Percentiles rank a stretch among this genome's conserved stretches.
Evolutionary conservation across 2,329 filamentous ascomycete genomes (phyloP).

Genomic region (Fusarium denticulatum): DNA sequence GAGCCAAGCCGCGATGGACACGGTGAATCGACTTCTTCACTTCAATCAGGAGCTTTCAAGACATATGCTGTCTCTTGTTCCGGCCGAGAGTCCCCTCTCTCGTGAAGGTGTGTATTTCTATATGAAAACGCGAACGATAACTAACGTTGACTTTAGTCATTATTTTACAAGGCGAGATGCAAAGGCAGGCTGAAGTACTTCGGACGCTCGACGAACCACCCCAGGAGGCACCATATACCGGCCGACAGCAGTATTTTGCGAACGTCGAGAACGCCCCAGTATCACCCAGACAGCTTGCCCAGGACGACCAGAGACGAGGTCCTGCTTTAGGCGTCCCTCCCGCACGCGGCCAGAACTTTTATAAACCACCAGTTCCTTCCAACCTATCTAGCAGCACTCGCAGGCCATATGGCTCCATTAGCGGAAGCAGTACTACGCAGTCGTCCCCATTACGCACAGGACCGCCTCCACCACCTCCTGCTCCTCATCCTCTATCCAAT

Average conservation of each 20-base stretch:
- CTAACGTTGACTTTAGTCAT: slow-evolving; percentile 54
- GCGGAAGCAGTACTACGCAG: slow-evolving; percentile 69
- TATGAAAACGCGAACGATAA: slow-evolving; percentile 3
- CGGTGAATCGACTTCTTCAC: slow-evolving; percentile 74
- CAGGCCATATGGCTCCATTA: slow-evolving; percentile 88
- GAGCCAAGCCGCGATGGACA: slow-evolving; percentile 84
- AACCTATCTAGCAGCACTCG: slow-evolving; percentile 80
- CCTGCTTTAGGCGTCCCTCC: slow-evolving; percentile 72
- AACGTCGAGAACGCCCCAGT: slow-evolving; percentile 80
- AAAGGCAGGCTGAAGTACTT: slow-evolving; percentile 68
- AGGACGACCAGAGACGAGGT: slow-evolving; percentile 84
- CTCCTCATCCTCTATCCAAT: slow-evolving; percentile 73
- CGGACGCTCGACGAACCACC: slow-evolving; percentile 70
- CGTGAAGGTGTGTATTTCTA: slow-evolving; percentile 75
- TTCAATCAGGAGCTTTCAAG: slow-evolving; percentile 88
- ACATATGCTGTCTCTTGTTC: slow-evolving; percentile 76
- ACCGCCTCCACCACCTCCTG: slow-evolving; percentile 70
- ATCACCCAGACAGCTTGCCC: slow-evolving; percentile 86
- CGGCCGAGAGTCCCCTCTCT: slow-evolving; percentile 79
- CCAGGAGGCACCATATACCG: slow-evolving; percentile 71
- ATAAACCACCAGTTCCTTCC: slow-evolving; percentile 82
- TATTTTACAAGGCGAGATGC: slow-evolving; percentile 67
- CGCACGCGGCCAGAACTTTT: slow-evolving; percentile 68
- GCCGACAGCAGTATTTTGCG: slow-evolving; percentile 73
- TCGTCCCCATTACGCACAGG: slow-evolving; percentile 79